Percentiles rank a stretch among this genome's conserved stretches.
These are phyloP conservation scores for Staphylotrichum tortipilum DNA, from an alignment of 495 filamentous ascomycete genomes.

Conservation along the genomic window DNA sequence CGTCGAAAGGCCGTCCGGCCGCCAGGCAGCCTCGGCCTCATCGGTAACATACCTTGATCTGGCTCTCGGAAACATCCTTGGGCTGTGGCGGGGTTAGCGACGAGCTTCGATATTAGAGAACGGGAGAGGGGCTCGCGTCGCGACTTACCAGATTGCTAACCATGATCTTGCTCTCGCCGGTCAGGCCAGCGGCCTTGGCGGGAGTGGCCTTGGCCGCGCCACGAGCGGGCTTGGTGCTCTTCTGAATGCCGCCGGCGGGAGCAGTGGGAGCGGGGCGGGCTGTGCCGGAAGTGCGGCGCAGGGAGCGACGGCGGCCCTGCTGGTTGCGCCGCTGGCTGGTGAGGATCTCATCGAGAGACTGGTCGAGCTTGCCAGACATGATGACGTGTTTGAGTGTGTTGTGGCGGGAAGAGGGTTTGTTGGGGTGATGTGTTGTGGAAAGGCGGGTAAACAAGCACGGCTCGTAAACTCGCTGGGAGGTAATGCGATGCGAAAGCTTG, in stretches of 20 bases:
- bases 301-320: constrained; percentile 44
- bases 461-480: not conserved
- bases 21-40: constrained; percentile 42
- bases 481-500: constrained; percentile 2
- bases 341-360: constrained; percentile 94
- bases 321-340: constrained; percentile 56
- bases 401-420: constrained; percentile 8
- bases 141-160: constrained; percentile 92
- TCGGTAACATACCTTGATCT: constrained; percentile 99
- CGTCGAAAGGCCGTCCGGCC: constrained; percentile 50
- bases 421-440: constrained; percentile 5
- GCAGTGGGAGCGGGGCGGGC: constrained; percentile 46
- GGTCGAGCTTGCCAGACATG: constrained; percentile 91
- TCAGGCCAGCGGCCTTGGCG: constrained; percentile 45
- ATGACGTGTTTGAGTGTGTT: constrained; percentile 25
- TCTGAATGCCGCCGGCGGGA: constrained; percentile 81
- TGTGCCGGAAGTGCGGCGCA: constrained; percentile 42
- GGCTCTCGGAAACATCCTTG: constrained; percentile 82
- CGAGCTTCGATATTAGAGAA: not conserved
- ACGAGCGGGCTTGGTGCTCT: constrained; percentile 58
- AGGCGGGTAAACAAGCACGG: not conserved
- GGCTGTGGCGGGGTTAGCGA: constrained; percentile 59
- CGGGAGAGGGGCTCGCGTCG: not conserved
- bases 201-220: constrained; percentile 53
- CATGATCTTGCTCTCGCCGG: constrained; percentile 85